Conservation (phyloP, 1,284 basidiomycete species). For the Erythrobasidium hasegawianum region DNA sequence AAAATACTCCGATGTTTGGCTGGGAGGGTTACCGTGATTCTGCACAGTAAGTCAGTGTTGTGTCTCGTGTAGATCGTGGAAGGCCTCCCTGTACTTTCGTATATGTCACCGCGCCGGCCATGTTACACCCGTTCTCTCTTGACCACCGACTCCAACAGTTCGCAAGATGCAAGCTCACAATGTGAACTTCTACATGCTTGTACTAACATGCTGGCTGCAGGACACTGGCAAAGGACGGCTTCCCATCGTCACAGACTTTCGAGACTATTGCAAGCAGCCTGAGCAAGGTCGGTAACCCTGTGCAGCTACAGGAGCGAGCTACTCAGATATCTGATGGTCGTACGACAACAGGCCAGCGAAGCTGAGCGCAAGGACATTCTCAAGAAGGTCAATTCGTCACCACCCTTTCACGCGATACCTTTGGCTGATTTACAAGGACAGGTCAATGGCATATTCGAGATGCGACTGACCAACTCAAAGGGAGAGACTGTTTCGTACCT, state of each 20-base stretch:
- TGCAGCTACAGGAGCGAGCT: too few species aligned
- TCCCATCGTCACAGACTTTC: constrained; percentile 39
- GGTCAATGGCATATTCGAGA: constrained; percentile 46
- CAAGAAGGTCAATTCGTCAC: constrained; percentile 18
- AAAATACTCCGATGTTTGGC: not conserved
- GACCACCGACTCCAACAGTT: too few species aligned
- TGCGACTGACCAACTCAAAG: constrained; percentile 36
- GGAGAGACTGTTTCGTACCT: constrained; percentile 52
- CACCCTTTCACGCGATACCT: not conserved
- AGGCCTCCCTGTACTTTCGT: too few species aligned
- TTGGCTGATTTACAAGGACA: constrained; percentile 13
- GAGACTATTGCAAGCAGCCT: constrained; percentile 40
- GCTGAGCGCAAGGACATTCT: constrained; percentile 42
- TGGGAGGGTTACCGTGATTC: not conserved
- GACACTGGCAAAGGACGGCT: constrained; percentile 4
- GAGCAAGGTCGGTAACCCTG: constrained; percentile 27
- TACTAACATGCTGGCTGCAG: not conserved
- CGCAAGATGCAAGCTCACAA: not conserved
- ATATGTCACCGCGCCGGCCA: too few species aligned
- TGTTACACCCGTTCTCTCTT: too few species aligned
- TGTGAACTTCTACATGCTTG: not conserved
- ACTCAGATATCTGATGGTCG: too few species aligned
- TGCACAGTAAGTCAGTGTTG: too few species aligned
- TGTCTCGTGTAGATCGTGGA: too few species aligned
- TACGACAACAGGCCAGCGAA: constrained; percentile 37